A percentile compares a stretch with the other conserved stretches of the same genome.
These are phyloP conservation scores for Colletotrichum sp. DNA, from an alignment of 2,329 filamentous ascomycete genomes.

Conservation along the genomic window DNA sequence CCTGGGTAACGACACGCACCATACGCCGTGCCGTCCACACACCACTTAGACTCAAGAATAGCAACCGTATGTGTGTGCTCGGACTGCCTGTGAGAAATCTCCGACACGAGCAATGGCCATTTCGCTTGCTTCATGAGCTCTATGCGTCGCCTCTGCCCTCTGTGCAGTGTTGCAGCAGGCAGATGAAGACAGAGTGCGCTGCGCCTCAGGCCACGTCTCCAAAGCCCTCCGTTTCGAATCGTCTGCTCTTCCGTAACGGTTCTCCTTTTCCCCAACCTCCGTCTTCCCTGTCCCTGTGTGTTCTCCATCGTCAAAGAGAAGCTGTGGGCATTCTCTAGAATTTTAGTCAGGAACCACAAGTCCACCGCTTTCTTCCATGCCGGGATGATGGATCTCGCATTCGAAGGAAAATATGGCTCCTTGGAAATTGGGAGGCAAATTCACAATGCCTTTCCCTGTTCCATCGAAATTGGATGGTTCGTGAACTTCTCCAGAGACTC, in stretches of 20 bases:
- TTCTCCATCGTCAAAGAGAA: background rate
- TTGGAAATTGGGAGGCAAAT: background rate
- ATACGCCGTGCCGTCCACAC: background rate
- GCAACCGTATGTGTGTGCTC: background rate
- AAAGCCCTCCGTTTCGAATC: background rate
- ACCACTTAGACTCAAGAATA: background rate
- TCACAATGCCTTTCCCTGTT: background rate
- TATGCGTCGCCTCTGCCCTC: background rate
- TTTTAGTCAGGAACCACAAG: background rate
- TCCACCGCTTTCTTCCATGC: background rate
- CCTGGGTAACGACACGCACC: background rate
- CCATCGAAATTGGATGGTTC: background rate
- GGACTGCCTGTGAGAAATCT: background rate
- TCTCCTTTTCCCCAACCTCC: background rate
- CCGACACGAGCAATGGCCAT: background rate
- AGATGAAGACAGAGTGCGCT: background rate
- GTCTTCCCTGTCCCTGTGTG: background rate
- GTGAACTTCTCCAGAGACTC: background rate
- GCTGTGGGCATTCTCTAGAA: background rate
- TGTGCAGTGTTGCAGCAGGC: background rate
- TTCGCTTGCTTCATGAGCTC: background rate
- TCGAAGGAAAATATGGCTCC: background rate
- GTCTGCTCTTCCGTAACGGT: background rate
- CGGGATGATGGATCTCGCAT: slow-evolving; percentile 6
- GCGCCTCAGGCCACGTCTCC: background rate